Base-by-base conservation (phyloP, 2,329 filamentous ascomycete species). In the Bipolaris sorokiniana region DNA sequence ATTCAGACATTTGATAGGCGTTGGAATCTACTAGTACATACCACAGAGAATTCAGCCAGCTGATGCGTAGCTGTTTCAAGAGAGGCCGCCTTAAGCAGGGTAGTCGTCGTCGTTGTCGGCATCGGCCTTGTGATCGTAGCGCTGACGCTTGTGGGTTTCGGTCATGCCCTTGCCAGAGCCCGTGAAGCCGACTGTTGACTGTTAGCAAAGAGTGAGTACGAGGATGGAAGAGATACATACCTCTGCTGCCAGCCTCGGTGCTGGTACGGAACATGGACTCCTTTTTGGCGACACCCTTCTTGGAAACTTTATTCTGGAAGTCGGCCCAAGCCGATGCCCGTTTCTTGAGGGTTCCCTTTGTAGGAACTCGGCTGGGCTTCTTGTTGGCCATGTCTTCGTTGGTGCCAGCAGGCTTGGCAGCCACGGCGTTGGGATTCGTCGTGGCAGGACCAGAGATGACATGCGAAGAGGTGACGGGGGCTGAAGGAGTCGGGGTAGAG, bases 241-340 rank as follows among this genome's bases (percentile, higher is more conserved):
- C 93, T 89, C 92, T 86, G 56, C 90, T 93, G 70, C 91, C 86
- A 22, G 95, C 85, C 59, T 91, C 89, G 31, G 96, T 92, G 0
- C 92, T 92, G 2, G 93, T 97, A 45, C 93, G 88, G 76, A 97
- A 97, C 93, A 97, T 97, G 82, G 92, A 96, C 47, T 97, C 91
- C 79, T 97, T 97, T 80, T 94, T 94, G 73, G 91, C 93, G n/a
- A 81, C 79, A 11, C 57, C 57, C 58, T 81, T 75, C 72, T 86
- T 88, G 57, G 69, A 67, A n/a, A 68, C 81, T 76, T 96, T 97
- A 71, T 84, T 83, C 64, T 88, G 90, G 77, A 97, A 99, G 63
- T 96, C 91, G 74, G 97, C 90, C 95, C 95, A 99, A 74, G 95
- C 97, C 71, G 81, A 90, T 82, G 97, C 96, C 71, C 90, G 89